Base-by-base conservation (phyloP, 768 basidiomycete species). In the Amanita subjunquillea region DNA sequence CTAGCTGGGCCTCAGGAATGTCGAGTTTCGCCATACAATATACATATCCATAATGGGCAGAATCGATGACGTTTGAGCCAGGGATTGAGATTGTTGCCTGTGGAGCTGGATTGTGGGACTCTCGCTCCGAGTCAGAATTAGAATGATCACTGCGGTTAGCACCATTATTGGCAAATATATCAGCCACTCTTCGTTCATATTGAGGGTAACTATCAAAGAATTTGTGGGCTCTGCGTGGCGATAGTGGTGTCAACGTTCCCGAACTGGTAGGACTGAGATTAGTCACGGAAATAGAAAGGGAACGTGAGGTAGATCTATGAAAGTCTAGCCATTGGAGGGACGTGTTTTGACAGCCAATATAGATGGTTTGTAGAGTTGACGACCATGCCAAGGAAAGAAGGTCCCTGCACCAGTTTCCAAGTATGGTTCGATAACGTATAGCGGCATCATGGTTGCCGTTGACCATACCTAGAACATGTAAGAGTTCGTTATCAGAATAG, bases 21-120 rank as follows among this genome's bases (percentile, higher is more conserved):
- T 67, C 60, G 6, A 75, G 53, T 23, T 72, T 59, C 5, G 67
- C 61, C 81, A 92, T 83, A 59, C 87, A 91, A 63, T 95, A 94
- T 10, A 97, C 77, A 62, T 98, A 98, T 7, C 95, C 95, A 63
- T 83, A 94, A 66, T 98, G 95, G 3, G 93, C 95, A 1, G 90
- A 88, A 58, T 88, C 83, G 25, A 92, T 72, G 29, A 92, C 84
- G 58, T 91, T 88, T 51, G 69, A 70, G 10, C 78, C 69, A 0
- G 82, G 79, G 20, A 95, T 81, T 48, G 73, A 67, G 27, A 89
- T 62, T 48, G 69, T 68, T 10, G 68, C 71, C 25, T 69, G 62
- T 7, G 71, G 67, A n/a, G 56, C 53, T 8, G 65, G 59, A 6
- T 61, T 42, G 29, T 59, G 57, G n/a, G 57, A 40, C 55, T 63